A percentile compares a stretch with the other conserved stretches of the same genome.
These are phyloP conservation scores for Fusarium sp. DNA, from an alignment of 2,329 filamentous ascomycete species.

Conservation along the genomic window DNA sequence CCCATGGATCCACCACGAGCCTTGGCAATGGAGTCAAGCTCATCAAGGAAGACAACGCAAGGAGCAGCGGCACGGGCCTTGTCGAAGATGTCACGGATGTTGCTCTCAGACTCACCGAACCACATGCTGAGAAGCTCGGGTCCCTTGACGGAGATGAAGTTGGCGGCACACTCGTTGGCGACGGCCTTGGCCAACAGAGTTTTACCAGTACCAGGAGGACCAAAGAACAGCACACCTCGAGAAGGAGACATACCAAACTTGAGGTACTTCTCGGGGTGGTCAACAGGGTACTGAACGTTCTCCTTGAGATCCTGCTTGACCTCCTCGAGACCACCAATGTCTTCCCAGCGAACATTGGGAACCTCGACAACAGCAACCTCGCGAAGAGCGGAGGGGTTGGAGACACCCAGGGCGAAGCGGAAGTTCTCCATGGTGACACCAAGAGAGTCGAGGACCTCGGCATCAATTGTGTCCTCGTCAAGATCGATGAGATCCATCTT, in stretches of 20 bases:
- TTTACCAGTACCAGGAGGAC: constrained; percentile 99
- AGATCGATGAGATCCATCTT: constrained; percentile 99
- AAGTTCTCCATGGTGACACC: constrained; percentile 99
- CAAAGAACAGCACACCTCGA: constrained; percentile 98
- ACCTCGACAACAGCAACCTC: constrained; percentile 99
- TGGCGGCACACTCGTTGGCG: constrained; percentile 98
- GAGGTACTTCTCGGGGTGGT: constrained; percentile 99
- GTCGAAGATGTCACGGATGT: constrained; percentile 99
- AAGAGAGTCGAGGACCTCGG: constrained; percentile 96
- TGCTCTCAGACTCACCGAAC: constrained; percentile 99
- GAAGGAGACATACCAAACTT: constrained; percentile 99
- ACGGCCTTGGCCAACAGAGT: constrained; percentile 99
- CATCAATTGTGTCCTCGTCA: constrained; percentile 98
- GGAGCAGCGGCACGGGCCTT: constrained; percentile 98
- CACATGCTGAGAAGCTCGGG: constrained; percentile 99
- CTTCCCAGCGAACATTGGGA: constrained; percentile 99
- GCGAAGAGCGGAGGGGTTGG: constrained; percentile 97
- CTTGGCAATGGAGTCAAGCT: constrained; percentile 99
- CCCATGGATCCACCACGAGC: constrained; percentile 96
- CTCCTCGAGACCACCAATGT: constrained; percentile 96
- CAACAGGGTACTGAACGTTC: constrained; percentile 98
- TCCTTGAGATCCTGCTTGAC: constrained; percentile 99
- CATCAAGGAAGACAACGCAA: constrained; percentile 98
- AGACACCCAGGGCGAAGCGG: constrained; percentile 96
- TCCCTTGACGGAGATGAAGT: constrained; percentile 99